Evolutionary conservation across 352 stramenopile species (phyloP).

Genomic region (Phytopythium cucurbitacearum): DNA sequence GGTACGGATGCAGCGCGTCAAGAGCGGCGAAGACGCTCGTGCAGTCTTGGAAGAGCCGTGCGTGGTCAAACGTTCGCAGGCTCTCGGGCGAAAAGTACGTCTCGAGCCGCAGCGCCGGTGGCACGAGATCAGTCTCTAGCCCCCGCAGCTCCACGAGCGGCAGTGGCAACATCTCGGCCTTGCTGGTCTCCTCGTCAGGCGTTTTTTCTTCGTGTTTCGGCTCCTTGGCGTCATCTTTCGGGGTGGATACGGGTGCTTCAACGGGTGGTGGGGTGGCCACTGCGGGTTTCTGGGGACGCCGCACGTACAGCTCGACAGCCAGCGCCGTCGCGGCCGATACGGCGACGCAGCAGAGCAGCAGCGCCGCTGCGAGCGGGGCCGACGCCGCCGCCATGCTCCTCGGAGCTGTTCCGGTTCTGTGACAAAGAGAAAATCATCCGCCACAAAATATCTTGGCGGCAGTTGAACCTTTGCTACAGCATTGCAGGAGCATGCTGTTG

Average conservation of each 20-base stretch:
- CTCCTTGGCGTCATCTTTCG: conserved; percentile 1
- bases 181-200: background rate
- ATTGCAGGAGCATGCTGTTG: background rate
- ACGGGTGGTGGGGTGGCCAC: background rate
- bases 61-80: conserved; percentile 44
- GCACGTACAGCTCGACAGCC: conserved; percentile 31
- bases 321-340: conserved; percentile 36
- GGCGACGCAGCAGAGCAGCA: conserved; percentile 40
- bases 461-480: conserved; percentile 3
- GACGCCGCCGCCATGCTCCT: background rate
- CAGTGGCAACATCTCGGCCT: background rate
- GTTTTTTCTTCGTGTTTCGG: background rate
- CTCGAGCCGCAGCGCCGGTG: conserved; percentile 32
- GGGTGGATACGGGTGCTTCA: conserved; percentile 1
- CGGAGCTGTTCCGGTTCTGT: too few species aligned
- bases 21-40: conserved; percentile 58
- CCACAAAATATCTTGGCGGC: too few species aligned
- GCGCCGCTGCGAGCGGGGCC: conserved; percentile 13
- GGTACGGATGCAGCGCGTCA: conserved; percentile 58
- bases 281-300: conserved; percentile 1
- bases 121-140: conserved; percentile 22
- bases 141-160: conserved; percentile 22
- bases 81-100: conserved; percentile 46
- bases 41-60: conserved; percentile 45
- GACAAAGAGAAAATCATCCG: too few species aligned